phyloP scores from a whole-genome alignment of 495 filamentous ascomycete species.

The Viridothelium virens region DNA sequence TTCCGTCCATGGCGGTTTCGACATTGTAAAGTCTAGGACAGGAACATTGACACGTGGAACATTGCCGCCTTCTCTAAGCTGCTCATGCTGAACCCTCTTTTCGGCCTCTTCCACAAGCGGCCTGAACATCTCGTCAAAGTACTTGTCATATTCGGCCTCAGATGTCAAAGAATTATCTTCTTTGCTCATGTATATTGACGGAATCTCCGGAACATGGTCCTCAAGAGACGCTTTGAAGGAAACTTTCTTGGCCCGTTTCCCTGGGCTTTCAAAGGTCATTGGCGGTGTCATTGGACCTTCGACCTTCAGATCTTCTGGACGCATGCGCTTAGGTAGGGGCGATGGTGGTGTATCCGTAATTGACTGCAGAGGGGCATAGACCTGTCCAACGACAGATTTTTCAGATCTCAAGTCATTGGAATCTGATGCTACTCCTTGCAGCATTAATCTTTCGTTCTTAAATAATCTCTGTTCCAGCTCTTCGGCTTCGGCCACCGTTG shows the following conservation, averaged over 20 bases:
- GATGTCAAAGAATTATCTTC: constrained; percentile 23
- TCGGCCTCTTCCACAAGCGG: constrained; percentile 40
- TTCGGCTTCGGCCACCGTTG: constrained; percentile 42
- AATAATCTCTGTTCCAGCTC: constrained; percentile 40
- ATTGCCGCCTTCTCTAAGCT: constrained; percentile 50
- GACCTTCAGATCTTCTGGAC: constrained; percentile 35
- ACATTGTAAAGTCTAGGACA: constrained; percentile 52
- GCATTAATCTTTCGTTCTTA: constrained; percentile 29
- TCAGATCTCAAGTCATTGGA: constrained; percentile 24
- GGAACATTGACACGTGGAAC: constrained; percentile 51
- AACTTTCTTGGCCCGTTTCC: constrained; percentile 33
- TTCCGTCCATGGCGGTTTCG: constrained; percentile 49
- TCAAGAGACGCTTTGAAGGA: constrained; percentile 34
- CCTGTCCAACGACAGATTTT: constrained; percentile 12
- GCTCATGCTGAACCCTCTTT: constrained; percentile 51
- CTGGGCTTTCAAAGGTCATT: constrained; percentile 23
- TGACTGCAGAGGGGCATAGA: constrained; percentile 23
- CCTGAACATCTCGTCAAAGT: constrained; percentile 40
- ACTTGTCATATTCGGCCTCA: constrained; percentile 33
- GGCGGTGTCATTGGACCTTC: constrained; percentile 39
- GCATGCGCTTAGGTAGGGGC: constrained; percentile 25
- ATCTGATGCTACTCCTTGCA: constrained; percentile 10
- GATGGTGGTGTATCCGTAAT: constrained; percentile 22
- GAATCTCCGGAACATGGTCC: constrained; percentile 27
- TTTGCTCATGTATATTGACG: constrained; percentile 22